A percentile compares a stretch with the other conserved stretches of the same genome.
Evolutionary conservation across 2,329 filamentous ascomycete genomes (phyloP).

Genomic region (Calonectria pteridis): DNA sequence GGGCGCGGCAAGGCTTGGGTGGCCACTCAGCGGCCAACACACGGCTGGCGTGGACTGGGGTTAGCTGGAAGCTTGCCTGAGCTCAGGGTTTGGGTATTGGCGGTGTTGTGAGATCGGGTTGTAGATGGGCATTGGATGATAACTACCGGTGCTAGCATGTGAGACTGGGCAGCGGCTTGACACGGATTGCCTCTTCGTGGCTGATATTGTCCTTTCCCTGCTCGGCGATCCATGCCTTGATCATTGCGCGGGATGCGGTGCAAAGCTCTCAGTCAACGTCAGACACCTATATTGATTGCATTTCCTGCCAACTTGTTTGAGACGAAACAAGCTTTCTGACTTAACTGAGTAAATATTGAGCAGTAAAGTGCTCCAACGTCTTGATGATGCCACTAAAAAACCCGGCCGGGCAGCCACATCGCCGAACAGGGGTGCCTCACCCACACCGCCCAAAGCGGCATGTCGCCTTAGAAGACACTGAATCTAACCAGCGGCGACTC

Average conservation of each 20-base stretch:
- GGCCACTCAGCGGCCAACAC: conserved; percentile 42
- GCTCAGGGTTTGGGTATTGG: conserved; percentile 23
- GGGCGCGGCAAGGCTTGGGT: conserved; percentile 15
- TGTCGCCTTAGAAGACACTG: conserved; percentile 31
- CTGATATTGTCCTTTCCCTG: background rate
- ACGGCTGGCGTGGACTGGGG: conserved; percentile 35
- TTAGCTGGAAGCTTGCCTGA: conserved; percentile 25
- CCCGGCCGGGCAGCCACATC: conserved; percentile 28
- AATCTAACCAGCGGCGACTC: conserved; percentile 30
- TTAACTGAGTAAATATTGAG: conserved; percentile 36
- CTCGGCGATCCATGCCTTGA: background rate
- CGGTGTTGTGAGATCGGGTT: background rate
- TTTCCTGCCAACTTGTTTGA: background rate
- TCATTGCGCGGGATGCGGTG: background rate
- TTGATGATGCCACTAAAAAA: conserved; percentile 19
- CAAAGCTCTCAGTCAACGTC: background rate
- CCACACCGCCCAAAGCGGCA: conserved; percentile 39
- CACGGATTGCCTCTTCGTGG: background rate
- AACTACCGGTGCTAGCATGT: background rate
- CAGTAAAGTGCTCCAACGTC: background rate
- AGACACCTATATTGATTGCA: background rate
- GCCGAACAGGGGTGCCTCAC: conserved; percentile 25
- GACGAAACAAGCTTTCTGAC: conserved; percentile 25
- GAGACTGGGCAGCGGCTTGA: background rate
- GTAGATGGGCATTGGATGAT: background rate